Evolutionary conservation across 306 rosid genomes (phyloP).

Genomic region (Glycyrrhiza uralensis): DNA sequence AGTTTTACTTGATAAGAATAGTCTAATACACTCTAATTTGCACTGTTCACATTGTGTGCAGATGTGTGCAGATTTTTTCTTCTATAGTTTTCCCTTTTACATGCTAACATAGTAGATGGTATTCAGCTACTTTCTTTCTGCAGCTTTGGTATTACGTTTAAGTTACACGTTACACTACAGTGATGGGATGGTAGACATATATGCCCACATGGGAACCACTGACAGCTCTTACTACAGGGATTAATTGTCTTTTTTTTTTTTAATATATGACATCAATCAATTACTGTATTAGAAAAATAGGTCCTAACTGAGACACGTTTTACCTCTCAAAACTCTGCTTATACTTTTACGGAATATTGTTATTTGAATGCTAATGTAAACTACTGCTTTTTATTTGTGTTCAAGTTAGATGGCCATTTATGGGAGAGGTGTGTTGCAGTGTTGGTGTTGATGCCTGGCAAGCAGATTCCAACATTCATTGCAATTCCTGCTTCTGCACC

Average conservation of each 20-base stretch:
- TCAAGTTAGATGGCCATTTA: conserved; percentile 46
- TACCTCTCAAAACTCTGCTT: too few relatives aligned
- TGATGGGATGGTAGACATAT: not conserved
- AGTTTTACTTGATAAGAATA: not conserved
- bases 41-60: not conserved
- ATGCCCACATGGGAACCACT: not conserved
- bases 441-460: conserved; percentile 76
- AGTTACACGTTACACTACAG: too few relatives aligned
- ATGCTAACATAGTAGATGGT: too few relatives aligned
- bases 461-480: conserved; percentile 58
- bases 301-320: too few relatives aligned
- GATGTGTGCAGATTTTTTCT: too few relatives aligned
- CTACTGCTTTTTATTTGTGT: not conserved
- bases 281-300: too few relatives aligned
- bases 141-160: too few relatives aligned
- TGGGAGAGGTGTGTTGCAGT: conserved; percentile 50
- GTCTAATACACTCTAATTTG: not conserved
- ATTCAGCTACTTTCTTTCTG: too few relatives aligned
- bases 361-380: too few relatives aligned
- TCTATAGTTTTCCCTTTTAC: too few relatives aligned
- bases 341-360: too few relatives aligned
- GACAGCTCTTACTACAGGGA: not conserved
- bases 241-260: not conserved
- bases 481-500: conserved; percentile 64
- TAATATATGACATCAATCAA: too few relatives aligned